phyloP scores from a whole-genome alignment of 805 yeast genomes.

The Lipomyces sp. region DNA sequence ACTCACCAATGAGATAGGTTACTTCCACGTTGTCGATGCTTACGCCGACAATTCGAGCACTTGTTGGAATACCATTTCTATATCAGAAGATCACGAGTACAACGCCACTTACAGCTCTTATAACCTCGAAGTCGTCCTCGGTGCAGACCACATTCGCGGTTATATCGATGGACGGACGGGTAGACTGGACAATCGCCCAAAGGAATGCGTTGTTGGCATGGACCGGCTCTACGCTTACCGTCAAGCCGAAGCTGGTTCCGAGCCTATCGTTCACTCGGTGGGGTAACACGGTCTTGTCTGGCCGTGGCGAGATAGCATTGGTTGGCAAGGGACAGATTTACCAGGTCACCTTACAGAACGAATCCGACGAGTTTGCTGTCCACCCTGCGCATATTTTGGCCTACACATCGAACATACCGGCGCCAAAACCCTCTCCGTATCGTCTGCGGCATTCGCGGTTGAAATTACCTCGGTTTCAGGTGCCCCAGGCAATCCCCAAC shows the following conservation, averaged over 20 bases:
- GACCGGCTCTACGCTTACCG: conserved; percentile 48
- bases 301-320: conserved; percentile 54
- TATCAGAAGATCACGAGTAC: conserved; percentile 46
- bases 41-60: conserved; percentile 39
- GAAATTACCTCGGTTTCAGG: conserved; percentile 23
- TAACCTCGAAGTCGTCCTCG: conserved; percentile 38
- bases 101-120: conserved; percentile 42
- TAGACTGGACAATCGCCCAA: conserved; percentile 52
- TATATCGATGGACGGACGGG: conserved; percentile 48
- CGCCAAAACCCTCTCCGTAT: conserved; percentile 28
- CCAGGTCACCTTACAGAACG: conserved; percentile 46
- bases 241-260: conserved; percentile 40
- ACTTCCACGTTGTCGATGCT: conserved; percentile 41
- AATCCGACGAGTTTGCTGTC: conserved; percentile 50
- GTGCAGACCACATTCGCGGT: conserved; percentile 46
- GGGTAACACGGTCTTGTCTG: conserved; percentile 47
- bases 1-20: conserved; percentile 27
- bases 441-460: conserved; percentile 34
- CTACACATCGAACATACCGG: conserved; percentile 43
- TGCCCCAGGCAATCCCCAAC: conserved; percentile 28
- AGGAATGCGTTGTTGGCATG: conserved; percentile 53
- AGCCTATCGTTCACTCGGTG: conserved; percentile 40
- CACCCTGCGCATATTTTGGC: conserved; percentile 53
- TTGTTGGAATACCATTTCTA: conserved; percentile 43
- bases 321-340: conserved; percentile 51